Evolutionary conservation across 2,329 filamentous ascomycete species (phyloP), one percentile per base, ranked within the genome.

Genomic region (Rutstroemia sp.): DNA sequence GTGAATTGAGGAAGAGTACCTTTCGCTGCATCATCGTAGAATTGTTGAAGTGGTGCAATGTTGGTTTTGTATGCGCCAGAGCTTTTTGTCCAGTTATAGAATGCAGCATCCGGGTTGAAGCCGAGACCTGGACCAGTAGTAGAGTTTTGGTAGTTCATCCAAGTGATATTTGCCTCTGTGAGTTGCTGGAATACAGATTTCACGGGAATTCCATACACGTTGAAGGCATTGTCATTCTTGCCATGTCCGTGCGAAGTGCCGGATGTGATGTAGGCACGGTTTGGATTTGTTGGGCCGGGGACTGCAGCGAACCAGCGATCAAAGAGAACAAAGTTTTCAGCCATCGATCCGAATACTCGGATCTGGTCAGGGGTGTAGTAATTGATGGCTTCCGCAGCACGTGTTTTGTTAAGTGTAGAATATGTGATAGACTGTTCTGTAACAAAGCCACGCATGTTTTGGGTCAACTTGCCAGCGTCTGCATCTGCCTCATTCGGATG

Each of bases 141-240:
- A 39, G 73, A 68, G 63, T 75, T 73, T 47, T 73, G 69, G 65
- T 77, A 78, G 65, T 78, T 77, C 54, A 69, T 71, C 76, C 76
- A 78, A 44, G 67, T 67, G 58, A 73, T 70, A 54, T 67, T 66
- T 19, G 66, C 65, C 53, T 75, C 73, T 0, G 68, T 70, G 25
- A 77, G 62, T 55, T 73, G 69, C 54, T 74, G 65, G 52, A 73
- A 74, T 51, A 74, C 68, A 4, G 71, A 73, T 8, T 61, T 67
- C 55, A 73, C 71, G 0, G 72, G 71, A 5, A 73, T 58, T 0
- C 62, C 65, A 6, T 71, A 72, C 2, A 62, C 62, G 5, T 63
- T 52, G 57, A 73, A 73, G 17, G 63, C 64, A 8, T 64, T 54
- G 27, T 73, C 71, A 48, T 74, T 74, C 4, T 45, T 57, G 4